Evolutionary conservation across 2,329 filamentous ascomycete genomes (phyloP), one percentile per base, ranked within the genome.

Genomic region (Ophiostoma triangulosporum): DNA sequence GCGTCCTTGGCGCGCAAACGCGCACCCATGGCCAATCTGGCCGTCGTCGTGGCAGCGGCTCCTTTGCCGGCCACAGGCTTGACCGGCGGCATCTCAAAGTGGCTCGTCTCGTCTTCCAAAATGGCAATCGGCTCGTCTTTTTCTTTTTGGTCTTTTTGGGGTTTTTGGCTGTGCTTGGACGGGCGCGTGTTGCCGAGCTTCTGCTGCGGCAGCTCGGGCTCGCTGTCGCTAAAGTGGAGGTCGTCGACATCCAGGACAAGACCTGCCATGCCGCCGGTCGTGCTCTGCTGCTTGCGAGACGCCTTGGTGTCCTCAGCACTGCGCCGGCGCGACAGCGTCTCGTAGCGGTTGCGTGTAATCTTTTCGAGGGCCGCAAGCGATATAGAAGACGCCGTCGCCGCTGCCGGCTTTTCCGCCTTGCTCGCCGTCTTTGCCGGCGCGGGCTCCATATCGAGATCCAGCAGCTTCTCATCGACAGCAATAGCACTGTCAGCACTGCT

Each of bases 81-180:
- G 27, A n/a, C 15, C 6, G 50, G 36, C 14, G 51, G 54, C 27
- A 53, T 22, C 11, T 51, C 48, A 35, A 51, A 46, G 31, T 54
- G 48, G 52, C 48, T 54, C 20, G 46, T 56, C 6, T 53, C 51
- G 48, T 59, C 55, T 31, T 56, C 54, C 6, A 52, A 24, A 8
- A 50, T 54, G 6, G 36, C 20, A 7, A 52, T 33, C 12, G 51
- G 14, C 14, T 46, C 40, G n/a, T 52, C 20, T 33, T 22, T 20
- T n/a, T n/a, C n/a, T n/a, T n/a, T n/a, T n/a, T n/a, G n/a, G n/a
- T n/a, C n/a, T n/a, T n/a, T n/a, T n/a, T n/a, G n/a, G n/a, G n/a
- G n/a, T n/a, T n/a, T n/a, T 31, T 31, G 17, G 29, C 50, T 35
- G 20, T 3, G 24, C 51, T 36, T 35, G 6, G 49, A 8, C 12